A percentile compares a stretch with the other conserved stretches of the same genome.
These are phyloP conservation scores for Sordariomycetes sp. DNA, from an alignment of 2,329 filamentous ascomycete species.

Conservation along the genomic window DNA sequence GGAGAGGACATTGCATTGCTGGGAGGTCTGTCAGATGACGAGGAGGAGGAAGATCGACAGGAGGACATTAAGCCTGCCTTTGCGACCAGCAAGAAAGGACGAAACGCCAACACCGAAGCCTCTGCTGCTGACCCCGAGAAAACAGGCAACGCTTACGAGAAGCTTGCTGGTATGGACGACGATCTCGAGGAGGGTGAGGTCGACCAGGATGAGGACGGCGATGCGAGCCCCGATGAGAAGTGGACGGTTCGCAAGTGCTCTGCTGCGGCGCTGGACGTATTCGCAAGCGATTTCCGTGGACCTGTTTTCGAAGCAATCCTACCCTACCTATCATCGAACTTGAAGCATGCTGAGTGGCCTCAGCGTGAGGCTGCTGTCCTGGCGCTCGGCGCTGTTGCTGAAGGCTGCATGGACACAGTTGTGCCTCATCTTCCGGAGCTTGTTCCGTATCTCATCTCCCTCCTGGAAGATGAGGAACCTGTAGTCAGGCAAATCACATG, in stretches of 20 bases:
- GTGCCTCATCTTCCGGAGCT: slow-evolving; percentile 84
- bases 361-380: slow-evolving; percentile 90
- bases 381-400: slow-evolving; percentile 86
- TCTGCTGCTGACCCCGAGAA: slow-evolving; percentile 38
- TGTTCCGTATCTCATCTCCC: slow-evolving; percentile 79
- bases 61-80: slow-evolving; percentile 92
- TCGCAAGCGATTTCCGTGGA: slow-evolving; percentile 81
- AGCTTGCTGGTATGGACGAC: slow-evolving; percentile 54
- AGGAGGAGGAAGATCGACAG: slow-evolving; percentile 79
- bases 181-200: slow-evolving; percentile 85
- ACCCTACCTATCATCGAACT: slow-evolving; percentile 83
- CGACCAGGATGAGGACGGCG: slow-evolving; percentile 60
- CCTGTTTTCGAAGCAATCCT: slow-evolving; percentile 86
- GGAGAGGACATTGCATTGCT: slow-evolving; percentile 85
- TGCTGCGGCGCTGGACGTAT: slow-evolving; percentile 87
- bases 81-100: slow-evolving; percentile 66
- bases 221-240: slow-evolving; percentile 75
- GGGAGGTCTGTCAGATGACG: slow-evolving; percentile 78
- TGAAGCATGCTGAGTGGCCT: slow-evolving; percentile 83
- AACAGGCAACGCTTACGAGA: slow-evolving; percentile 46
- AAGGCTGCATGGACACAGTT: slow-evolving; percentile 86
- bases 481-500: slow-evolving; percentile 95
- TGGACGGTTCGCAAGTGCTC: slow-evolving; percentile 98
- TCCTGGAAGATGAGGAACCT: slow-evolving; percentile 77
- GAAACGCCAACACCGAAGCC: slow-evolving; percentile 45